Percentiles rank a stretch among this genome's conserved stretches.
These are phyloP conservation scores for Alternaria postmessia DNA, from an alignment of 2,329 filamentous ascomycete species.

Conservation along the genomic window DNA sequence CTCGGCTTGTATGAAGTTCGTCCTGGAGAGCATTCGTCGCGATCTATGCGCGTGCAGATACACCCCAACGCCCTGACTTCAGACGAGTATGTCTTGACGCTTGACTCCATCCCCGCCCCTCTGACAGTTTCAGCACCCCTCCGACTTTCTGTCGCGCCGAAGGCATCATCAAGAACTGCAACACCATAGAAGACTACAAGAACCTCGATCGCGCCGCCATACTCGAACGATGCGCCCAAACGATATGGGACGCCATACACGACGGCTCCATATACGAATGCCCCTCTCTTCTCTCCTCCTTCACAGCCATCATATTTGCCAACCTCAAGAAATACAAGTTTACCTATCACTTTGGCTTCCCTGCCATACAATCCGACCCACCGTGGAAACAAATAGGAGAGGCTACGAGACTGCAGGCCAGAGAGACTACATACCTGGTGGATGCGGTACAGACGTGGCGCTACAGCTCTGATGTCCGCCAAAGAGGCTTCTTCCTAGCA, in stretches of 20 bases:
- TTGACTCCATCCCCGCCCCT: neutral
- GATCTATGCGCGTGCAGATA: conserved; percentile 89
- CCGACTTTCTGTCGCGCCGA: conserved; percentile 76
- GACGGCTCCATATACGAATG: conserved; percentile 96
- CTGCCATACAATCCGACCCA: conserved; percentile 88
- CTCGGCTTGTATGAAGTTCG: conserved; percentile 90
- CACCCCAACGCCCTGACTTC: conserved; percentile 85
- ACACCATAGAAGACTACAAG: conserved; percentile 93
- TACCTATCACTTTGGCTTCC: conserved; percentile 98
- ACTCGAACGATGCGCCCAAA: conserved; percentile 79
- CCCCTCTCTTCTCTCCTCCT: conserved; percentile 88
- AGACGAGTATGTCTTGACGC: conserved; percentile 70
- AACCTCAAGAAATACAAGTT: conserved; percentile 98
- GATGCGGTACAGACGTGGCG: conserved; percentile 88
- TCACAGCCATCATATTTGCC: conserved; percentile 88
- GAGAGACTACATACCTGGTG: conserved; percentile 80
- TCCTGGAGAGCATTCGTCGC: conserved; percentile 71
- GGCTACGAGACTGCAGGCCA: conserved; percentile 61
- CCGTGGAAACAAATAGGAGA: conserved; percentile 69
- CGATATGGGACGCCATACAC: conserved; percentile 97
- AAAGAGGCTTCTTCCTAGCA: conserved; percentile 95
- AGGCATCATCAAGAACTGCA: conserved; percentile 94
- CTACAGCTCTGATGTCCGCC: conserved; percentile 79
- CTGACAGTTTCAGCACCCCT: conserved; percentile 38
- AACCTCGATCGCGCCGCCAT: conserved; percentile 80